phyloP scores from a whole-genome alignment of 805 yeast genomes.

The Kuraishia ogatae region DNA sequence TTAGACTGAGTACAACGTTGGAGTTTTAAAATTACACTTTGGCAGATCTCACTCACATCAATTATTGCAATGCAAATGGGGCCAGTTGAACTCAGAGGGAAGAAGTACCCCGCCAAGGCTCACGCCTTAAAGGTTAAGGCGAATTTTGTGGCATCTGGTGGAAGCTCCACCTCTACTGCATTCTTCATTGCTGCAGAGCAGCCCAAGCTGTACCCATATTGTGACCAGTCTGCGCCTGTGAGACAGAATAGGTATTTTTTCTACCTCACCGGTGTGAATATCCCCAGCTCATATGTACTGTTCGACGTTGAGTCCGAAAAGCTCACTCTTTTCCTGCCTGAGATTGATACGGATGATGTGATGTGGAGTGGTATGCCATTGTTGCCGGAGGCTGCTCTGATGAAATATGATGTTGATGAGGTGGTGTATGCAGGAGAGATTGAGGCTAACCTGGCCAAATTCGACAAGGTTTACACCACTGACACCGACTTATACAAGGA shows the following conservation, averaged over 20 bases:
- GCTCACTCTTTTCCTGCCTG: slow-evolving; percentile 70
- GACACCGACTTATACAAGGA: slow-evolving; percentile 41
- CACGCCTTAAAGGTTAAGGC: slow-evolving; percentile 52
- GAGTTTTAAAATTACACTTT: too few relatives aligned
- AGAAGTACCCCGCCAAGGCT: slow-evolving; percentile 74
- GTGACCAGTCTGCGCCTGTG: slow-evolving; percentile 71
- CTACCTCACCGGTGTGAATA: slow-evolving; percentile 75
- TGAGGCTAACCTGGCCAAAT: slow-evolving; percentile 20
- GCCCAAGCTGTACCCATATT: slow-evolving; percentile 54
- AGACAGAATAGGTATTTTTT: slow-evolving; percentile 90
- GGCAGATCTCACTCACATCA: background rate
- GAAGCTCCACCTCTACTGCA: slow-evolving; percentile 14
- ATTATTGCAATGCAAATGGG: background rate
- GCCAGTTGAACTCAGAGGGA: slow-evolving; percentile 5
- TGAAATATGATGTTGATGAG: slow-evolving; percentile 72
- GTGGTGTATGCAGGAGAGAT: slow-evolving; percentile 57
- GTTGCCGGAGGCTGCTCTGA: slow-evolving; percentile 51
- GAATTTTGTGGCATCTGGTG: slow-evolving; percentile 18
- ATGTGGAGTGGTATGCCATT: slow-evolving; percentile 96
- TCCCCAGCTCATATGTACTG: slow-evolving; percentile 67
- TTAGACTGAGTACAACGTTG: background rate
- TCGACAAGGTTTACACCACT: slow-evolving; percentile 39
- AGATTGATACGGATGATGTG: slow-evolving; percentile 78
- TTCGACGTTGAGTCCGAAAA: slow-evolving; percentile 45
- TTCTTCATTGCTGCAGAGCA: slow-evolving; percentile 57